Conservation (phyloP, 2,329 filamentous ascomycete species). For the Orbilia quercus region DNA sequence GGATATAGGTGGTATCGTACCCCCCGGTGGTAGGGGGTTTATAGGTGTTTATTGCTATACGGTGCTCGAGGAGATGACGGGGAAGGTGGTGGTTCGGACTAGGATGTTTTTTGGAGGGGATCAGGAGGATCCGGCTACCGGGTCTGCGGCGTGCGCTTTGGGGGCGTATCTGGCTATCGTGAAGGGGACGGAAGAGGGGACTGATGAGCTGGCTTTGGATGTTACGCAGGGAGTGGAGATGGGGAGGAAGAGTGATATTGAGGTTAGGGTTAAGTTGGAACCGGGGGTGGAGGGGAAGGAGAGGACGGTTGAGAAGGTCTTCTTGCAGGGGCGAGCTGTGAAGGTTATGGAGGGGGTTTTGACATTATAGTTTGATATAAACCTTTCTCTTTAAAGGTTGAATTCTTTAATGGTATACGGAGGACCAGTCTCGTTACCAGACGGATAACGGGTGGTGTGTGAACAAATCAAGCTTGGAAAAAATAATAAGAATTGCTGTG, state of each 20-base stretch:
- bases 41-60: slow-evolving; percentile 72
- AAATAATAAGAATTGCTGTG: slow-evolving; percentile 6
- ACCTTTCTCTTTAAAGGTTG: too few species aligned
- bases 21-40: slow-evolving; percentile 62
- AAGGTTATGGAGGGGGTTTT: slow-evolving; percentile 57
- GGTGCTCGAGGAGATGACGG: slow-evolving; percentile 60
- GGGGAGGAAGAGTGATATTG: slow-evolving; percentile 70
- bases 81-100: slow-evolving; percentile 66
- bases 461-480: neutral
- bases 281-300: slow-evolving; percentile 13
- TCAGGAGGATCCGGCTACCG: slow-evolving; percentile 72
- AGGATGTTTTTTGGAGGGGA: slow-evolving; percentile 69
- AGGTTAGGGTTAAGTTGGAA: slow-evolving; percentile 64
- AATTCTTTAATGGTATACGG: too few species aligned
- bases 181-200: slow-evolving; percentile 60
- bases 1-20: slow-evolving; percentile 14
- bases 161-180: slow-evolving; percentile 68
- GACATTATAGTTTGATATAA: slow-evolving; percentile 11
- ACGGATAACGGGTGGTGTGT: neutral
- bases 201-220: slow-evolving; percentile 64
- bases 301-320: slow-evolving; percentile 52
- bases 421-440: too few species aligned
- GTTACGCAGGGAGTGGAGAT: slow-evolving; percentile 77
- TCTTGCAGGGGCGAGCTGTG: slow-evolving; percentile 53
- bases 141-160: slow-evolving; percentile 72